Evolutionary conservation across 2,329 filamentous ascomycete genomes (phyloP).

Genomic region (Pyrenochaeta sp.): DNA sequence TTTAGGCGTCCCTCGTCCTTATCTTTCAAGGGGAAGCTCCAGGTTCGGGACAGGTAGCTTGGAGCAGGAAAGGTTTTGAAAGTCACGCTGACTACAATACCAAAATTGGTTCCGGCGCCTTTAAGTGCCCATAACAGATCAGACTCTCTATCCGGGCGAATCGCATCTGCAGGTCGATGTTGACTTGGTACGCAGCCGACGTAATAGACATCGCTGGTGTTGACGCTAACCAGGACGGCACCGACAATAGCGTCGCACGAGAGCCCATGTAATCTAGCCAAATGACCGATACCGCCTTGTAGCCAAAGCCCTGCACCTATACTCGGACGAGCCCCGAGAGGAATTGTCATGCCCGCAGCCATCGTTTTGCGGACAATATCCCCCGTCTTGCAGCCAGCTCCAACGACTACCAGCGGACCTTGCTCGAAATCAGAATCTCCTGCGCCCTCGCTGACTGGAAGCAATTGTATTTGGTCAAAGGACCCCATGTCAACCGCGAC

Average conservation of each 20-base stretch:
- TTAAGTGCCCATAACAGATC: slow-evolving; percentile 66
- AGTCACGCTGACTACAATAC: slow-evolving; percentile 63
- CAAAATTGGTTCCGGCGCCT: slow-evolving; percentile 68
- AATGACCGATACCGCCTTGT: slow-evolving; percentile 71
- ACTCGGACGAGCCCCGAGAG: slow-evolving; percentile 68
- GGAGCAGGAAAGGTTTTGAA: slow-evolving; percentile 59
- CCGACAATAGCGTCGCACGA: slow-evolving; percentile 69
- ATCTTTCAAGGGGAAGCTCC: slow-evolving; percentile 36
- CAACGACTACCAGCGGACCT: slow-evolving; percentile 64
- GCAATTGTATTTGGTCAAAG: slow-evolving; percentile 64
- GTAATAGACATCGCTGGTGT: slow-evolving; percentile 57
- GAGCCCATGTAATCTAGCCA: slow-evolving; percentile 65
- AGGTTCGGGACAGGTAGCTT: slow-evolving; percentile 47
- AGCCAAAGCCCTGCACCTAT: slow-evolving; percentile 71
- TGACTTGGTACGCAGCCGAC: slow-evolving; percentile 62
- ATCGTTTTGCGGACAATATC: slow-evolving; percentile 62
- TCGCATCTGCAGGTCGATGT: slow-evolving; percentile 52
- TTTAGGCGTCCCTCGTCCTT: slow-evolving; percentile 41
- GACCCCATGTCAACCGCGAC: slow-evolving; percentile 67
- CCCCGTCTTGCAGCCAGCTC: slow-evolving; percentile 64
- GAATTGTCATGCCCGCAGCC: slow-evolving; percentile 62
- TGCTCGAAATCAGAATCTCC: no score
- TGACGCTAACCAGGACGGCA: slow-evolving; percentile 64
- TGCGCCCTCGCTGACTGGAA: no score
- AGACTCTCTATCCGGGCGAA: slow-evolving; percentile 57